Evolutionary conservation across 495 filamentous ascomycete species (phyloP).

Genomic region (Talaromyces wortmannii): DNA sequence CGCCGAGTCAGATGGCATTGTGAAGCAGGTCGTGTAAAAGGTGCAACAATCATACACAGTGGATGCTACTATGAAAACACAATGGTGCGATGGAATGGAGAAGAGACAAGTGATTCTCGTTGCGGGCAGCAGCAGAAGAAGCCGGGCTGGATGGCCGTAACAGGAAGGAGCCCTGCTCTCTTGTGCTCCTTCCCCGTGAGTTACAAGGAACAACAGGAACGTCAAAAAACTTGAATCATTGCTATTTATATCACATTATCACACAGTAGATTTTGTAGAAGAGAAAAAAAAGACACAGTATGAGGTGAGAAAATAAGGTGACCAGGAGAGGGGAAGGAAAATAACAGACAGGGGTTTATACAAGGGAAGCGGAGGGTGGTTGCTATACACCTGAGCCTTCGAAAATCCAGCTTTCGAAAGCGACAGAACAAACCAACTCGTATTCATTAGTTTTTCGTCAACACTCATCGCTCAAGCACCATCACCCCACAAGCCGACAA

Average conservation of each 20-base stretch:
- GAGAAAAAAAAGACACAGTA: neutral
- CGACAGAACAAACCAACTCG: neutral
- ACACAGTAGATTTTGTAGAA: neutral
- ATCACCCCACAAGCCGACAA: conserved; percentile 89
- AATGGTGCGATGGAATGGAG: neutral
- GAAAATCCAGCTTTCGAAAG: neutral
- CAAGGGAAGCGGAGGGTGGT: neutral
- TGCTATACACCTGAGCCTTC: neutral
- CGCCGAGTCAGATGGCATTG: conserved; percentile 29
- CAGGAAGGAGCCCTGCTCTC: neutral
- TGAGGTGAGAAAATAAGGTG: neutral
- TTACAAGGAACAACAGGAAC: too few relatives aligned
- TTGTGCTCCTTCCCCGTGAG: too few relatives aligned
- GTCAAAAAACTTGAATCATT: too few relatives aligned
- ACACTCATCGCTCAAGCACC: conserved; percentile 27
- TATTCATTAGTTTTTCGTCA: neutral
- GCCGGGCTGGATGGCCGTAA: neutral
- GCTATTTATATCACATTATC: too few relatives aligned
- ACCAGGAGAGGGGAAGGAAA: too few relatives aligned
- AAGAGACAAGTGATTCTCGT: neutral
- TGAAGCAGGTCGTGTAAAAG: neutral
- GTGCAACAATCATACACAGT: conserved; percentile 1
- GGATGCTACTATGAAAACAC: neutral
- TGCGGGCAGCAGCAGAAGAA: too few relatives aligned
- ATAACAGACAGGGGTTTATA: neutral